Evolutionary conservation across 1,284 basidiomycete genomes (phyloP).

Genomic region (Garcileccinum viscosum): DNA sequence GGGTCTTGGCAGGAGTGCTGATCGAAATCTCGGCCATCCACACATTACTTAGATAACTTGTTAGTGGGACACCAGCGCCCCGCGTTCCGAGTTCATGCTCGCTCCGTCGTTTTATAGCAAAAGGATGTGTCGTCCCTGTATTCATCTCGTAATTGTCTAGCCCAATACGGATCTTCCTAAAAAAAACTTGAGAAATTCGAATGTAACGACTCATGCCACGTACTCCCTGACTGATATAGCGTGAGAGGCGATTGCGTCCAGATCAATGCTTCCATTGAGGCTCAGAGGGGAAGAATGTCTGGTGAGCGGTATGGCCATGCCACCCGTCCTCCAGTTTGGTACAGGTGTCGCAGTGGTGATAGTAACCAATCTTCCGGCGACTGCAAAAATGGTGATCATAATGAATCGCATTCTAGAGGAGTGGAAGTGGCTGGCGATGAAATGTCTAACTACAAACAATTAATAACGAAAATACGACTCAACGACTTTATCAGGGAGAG

Average conservation of each 20-base stretch:
- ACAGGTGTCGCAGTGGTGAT: background rate
- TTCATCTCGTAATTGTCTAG: too few species aligned
- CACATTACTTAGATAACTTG: too few species aligned
- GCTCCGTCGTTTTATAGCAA: too few species aligned
- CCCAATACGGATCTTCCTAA: too few species aligned
- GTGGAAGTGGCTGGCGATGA: background rate
- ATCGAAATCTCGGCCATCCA: too few species aligned
- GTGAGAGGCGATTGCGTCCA: background rate
- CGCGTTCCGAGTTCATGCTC: too few species aligned
- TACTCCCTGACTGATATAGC: background rate
- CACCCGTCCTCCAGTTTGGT: background rate
- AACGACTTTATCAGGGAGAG: background rate
- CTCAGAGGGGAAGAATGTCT: background rate
- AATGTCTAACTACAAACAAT: background rate
- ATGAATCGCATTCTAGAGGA: background rate
- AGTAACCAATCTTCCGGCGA: background rate
- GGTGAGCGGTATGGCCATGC: background rate
- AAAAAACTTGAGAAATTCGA: too few species aligned
- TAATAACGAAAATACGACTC: background rate
- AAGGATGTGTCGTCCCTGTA: too few species aligned
- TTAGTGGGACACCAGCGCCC: too few species aligned
- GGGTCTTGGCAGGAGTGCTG: too few species aligned
- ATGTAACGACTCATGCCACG: too few species aligned
- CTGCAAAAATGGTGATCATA: background rate
- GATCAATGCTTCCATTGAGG: background rate